Conservation (phyloP, 140 eudicot genomes). For the Senecio squalidus region DNA sequence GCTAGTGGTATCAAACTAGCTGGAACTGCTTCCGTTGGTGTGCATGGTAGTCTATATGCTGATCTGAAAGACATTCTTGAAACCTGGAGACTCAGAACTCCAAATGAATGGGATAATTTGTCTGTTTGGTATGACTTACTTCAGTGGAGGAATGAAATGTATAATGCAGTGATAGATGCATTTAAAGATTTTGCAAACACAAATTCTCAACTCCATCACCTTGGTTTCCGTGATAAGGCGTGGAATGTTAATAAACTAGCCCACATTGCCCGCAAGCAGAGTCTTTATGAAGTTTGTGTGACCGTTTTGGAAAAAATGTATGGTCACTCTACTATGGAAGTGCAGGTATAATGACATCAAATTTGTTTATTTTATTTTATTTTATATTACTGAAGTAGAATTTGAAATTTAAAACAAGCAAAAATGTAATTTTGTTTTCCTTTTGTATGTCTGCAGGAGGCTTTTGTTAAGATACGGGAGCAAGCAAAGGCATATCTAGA, state of each 20-base stretch:
- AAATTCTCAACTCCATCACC: conserved; percentile 87
- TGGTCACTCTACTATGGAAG: conserved; percentile 99
- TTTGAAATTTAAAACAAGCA: background rate
- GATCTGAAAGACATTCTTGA: conserved; percentile 98
- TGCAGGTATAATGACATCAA: conserved; percentile 52
- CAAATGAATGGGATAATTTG: conserved; percentile 95
- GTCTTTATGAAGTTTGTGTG: conserved; percentile 90
- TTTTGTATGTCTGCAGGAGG: conserved; percentile 62
- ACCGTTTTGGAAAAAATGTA: conserved; percentile 90
- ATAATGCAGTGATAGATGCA: conserved; percentile 87
- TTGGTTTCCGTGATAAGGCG: conserved; percentile 98
- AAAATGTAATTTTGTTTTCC: background rate
- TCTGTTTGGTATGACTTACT: conserved; percentile 97
- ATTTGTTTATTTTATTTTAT: background rate
- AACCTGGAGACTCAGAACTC: conserved; percentile 97
- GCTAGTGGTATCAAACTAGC: conserved; percentile 77
- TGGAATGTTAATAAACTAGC: conserved; percentile 99
- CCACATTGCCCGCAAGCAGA: conserved; percentile 90
- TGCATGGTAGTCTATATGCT: conserved; percentile 76
- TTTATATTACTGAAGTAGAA: background rate
- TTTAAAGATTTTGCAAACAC: conserved; percentile 77
- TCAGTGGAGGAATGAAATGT: conserved; percentile 99
- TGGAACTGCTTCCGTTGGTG: conserved; percentile 66
- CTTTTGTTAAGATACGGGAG: conserved; percentile 91
- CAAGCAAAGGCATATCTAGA: conserved; percentile 98